Conservation (phyloP, 2,329 filamentous ascomycete genomes). For the Stachybotrys chartarum region DNA sequence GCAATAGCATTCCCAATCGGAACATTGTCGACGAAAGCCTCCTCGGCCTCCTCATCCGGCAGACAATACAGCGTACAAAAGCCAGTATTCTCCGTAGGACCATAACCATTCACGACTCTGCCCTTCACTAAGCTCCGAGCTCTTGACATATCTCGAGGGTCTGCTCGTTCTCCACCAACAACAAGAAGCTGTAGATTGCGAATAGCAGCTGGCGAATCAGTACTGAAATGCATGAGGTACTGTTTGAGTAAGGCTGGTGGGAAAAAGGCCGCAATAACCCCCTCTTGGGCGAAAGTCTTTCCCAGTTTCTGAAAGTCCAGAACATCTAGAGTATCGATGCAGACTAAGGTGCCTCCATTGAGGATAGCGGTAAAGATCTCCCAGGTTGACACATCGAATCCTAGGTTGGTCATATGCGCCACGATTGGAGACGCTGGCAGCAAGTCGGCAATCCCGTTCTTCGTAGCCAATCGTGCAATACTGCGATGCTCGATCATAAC, state of each 20-base stretch:
- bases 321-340: constrained; percentile 7
- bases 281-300: constrained; percentile 2
- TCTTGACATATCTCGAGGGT: constrained; percentile 4
- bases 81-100: constrained; percentile 11
- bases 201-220: constrained; percentile 1
- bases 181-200: constrained; percentile 4
- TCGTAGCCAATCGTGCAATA: no score
- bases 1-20: constrained; percentile 11
- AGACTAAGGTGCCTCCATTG: constrained; percentile 11
- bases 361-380: constrained; percentile 9
- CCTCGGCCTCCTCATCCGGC: not conserved
- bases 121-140: not conserved
- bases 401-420: constrained; percentile 6
- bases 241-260: constrained; percentile 9
- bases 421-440: no score
- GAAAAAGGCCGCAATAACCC: constrained; percentile 3
- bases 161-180: constrained; percentile 8
- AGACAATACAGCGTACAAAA: constrained; percentile 4
- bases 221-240: constrained; percentile 1
- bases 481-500: constrained; percentile 6
- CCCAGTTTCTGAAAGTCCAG: constrained; percentile 7
- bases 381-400: constrained; percentile 5
- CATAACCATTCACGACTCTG: constrained; percentile 7
- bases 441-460: no score
- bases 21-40: constrained; percentile 5